These are phyloP conservation scores for Fraxinus pennsylvanica DNA, from an alignment of 257 asterid species.

Conservation along the genomic window DNA sequence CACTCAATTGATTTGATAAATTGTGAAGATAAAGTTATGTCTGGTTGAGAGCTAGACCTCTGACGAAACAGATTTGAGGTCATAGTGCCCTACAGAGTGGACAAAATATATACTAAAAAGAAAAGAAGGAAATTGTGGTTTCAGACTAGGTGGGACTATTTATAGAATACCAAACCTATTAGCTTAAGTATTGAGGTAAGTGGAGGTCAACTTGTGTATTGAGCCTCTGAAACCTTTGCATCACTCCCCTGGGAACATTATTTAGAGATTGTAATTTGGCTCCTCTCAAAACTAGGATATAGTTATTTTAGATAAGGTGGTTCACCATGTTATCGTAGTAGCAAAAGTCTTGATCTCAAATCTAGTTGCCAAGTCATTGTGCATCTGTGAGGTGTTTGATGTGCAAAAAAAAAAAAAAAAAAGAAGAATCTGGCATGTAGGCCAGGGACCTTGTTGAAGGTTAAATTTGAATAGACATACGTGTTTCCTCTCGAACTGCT, in stretches of 20 bases:
- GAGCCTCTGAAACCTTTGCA: constrained; percentile 2
- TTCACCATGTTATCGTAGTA: too few relatives aligned
- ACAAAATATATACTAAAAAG: not conserved
- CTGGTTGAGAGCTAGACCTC: not conserved
- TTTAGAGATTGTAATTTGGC: not conserved
- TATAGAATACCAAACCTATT: not conserved
- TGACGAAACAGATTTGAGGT: not conserved
- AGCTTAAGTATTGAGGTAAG: not conserved
- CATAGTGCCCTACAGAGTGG: not conserved
- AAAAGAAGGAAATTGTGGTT: not conserved
- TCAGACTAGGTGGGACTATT: not conserved
- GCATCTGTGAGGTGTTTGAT: too few relatives aligned
- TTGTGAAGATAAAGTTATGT: not conserved
- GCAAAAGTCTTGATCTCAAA: too few relatives aligned
- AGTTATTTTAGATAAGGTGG: not conserved
- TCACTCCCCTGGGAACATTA: not conserved
- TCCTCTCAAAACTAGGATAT: not conserved
- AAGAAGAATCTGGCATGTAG: too few relatives aligned
- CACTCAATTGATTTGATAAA: not conserved
- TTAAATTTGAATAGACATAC: not conserved
- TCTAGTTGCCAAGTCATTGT: too few relatives aligned
- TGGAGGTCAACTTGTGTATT: not conserved
- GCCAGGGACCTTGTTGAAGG: not conserved
- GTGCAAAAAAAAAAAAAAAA: too few relatives aligned
- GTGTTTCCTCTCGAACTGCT: not conserved